Conservation (phyloP, 106 monocot species). For the Amphibolis antarctica region DNA sequence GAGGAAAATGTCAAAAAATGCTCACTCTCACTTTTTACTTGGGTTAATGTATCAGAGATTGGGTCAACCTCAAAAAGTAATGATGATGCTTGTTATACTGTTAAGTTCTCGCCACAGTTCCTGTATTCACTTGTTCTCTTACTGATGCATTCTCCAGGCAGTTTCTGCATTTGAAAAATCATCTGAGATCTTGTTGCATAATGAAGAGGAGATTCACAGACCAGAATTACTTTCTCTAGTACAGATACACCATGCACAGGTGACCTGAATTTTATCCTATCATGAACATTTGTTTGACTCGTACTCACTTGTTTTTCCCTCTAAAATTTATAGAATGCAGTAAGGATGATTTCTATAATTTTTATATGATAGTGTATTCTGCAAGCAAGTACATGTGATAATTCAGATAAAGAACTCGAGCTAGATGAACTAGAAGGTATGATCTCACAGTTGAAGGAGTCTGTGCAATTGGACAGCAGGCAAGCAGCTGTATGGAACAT, state of each 20-base stretch:
- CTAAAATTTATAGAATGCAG: background rate
- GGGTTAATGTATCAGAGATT: constrained; percentile 95
- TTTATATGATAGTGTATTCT: constrained; percentile 55
- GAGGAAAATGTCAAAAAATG: constrained; percentile 94
- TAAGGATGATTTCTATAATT: background rate
- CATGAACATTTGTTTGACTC: background rate
- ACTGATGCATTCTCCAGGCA: constrained; percentile 35
- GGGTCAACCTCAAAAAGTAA: constrained; percentile 91
- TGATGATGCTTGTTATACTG: background rate
- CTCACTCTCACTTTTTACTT: constrained; percentile 80
- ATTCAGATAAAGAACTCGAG: constrained; percentile 73
- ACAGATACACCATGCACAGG: constrained; percentile 90
- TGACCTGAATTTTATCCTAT: constrained; percentile 2
- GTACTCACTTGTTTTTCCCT: background rate
- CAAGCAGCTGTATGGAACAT: constrained; percentile 92
- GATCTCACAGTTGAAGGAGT: constrained; percentile 50
- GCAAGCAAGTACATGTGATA: constrained; percentile 45
- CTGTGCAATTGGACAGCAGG: constrained; percentile 61
- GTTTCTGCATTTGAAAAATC: constrained; percentile 76
- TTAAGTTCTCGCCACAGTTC: background rate
- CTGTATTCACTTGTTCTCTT: background rate
- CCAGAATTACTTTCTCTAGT: constrained; percentile 88
- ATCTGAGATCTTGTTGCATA: constrained; percentile 63
- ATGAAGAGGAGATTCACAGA: constrained; percentile 77
- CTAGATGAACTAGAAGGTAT: constrained; percentile 63